Conservation (phyloP, 306 rosid species). For the Cucurbita maxima region DNA sequence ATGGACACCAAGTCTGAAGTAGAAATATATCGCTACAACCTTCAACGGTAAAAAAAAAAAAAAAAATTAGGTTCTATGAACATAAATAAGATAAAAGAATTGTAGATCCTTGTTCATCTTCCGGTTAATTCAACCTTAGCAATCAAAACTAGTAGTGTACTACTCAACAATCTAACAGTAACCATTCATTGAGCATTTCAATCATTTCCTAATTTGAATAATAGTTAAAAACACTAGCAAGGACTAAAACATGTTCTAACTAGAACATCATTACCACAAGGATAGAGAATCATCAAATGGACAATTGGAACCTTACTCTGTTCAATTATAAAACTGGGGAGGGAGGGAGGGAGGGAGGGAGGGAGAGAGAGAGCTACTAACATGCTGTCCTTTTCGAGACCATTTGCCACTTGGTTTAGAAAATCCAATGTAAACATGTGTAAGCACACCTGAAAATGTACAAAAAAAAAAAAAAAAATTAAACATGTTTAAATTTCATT, state of each 20-base stretch:
- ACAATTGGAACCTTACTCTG: background rate
- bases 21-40: background rate
- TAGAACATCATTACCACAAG: background rate
- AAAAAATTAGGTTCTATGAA: no score
- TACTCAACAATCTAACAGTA: background rate
- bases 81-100: background rate
- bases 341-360: slow-evolving; percentile 2
- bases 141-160: background rate
- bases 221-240: background rate
- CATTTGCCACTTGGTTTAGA: slow-evolving; percentile 93
- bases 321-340: background rate
- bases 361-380: slow-evolving; percentile 19
- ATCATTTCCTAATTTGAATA: background rate
- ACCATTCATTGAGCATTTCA: background rate
- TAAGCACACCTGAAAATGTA: slow-evolving; percentile 60
- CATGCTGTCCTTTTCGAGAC: slow-evolving; percentile 97
- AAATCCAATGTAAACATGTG: slow-evolving; percentile 96
- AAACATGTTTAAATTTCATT: background rate
- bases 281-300: background rate
- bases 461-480: background rate
- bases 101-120: background rate
- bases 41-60: no score
- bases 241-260: background rate
- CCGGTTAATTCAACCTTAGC: background rate
- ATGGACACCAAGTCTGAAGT: background rate